phyloP scores from a whole-genome alignment of 2,329 filamentous ascomycete species.

The Cercospora berteroae region DNA sequence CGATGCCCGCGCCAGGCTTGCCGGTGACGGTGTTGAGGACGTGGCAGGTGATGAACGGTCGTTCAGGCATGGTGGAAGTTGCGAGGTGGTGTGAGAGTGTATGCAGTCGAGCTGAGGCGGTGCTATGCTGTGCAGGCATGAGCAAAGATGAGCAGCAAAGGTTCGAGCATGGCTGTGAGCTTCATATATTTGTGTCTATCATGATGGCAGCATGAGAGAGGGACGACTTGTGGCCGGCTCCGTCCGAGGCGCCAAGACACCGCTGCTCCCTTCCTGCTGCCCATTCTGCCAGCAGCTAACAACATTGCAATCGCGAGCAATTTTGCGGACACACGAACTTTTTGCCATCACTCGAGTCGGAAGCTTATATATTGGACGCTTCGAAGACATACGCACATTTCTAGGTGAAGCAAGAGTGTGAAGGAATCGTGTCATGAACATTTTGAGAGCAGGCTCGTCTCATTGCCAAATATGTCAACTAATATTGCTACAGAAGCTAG shows the following conservation, averaged over 20 bases:
- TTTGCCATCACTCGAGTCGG: neutral
- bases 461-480: neutral
- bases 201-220: neutral
- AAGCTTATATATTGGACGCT: neutral
- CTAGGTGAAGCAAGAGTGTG: neutral
- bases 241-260: neutral
- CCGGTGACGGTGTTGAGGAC: constrained; percentile 79
- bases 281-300: neutral
- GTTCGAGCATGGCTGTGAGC: neutral
- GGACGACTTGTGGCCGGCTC: neutral
- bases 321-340: neutral
- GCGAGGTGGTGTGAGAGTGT: constrained; percentile 17
- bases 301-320: neutral
- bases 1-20: constrained; percentile 64
- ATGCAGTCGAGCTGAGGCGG: constrained; percentile 14
- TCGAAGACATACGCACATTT: neutral
- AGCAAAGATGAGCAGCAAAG: neutral
- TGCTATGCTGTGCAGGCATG: neutral
- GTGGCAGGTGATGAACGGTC: constrained; percentile 74
- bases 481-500: neutral
- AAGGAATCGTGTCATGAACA: neutral
- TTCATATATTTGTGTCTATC: neutral
- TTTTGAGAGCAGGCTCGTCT: neutral
- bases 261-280: neutral
- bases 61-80: constrained; percentile 23